Percentiles rank a stretch among this genome's conserved stretches.
Evolutionary conservation across 148 eudicot species (phyloP).

Genomic region (Chenopodium album): DNA sequence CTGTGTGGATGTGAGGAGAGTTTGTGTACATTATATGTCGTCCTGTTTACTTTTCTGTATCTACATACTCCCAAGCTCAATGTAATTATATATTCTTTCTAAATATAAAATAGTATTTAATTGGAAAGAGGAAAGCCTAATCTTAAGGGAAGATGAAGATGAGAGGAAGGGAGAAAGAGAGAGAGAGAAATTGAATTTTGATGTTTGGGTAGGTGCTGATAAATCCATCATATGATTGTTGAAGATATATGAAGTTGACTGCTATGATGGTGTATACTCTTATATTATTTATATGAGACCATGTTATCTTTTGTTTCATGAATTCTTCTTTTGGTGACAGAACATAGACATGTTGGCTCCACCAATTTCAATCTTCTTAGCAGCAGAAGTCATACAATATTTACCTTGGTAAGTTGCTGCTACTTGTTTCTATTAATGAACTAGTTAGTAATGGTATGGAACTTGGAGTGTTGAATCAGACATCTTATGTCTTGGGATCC

Average conservation of each 20-base stretch:
- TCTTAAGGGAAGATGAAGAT: neutral
- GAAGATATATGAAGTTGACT: neutral
- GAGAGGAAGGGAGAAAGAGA: neutral
- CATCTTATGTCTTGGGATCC: neutral
- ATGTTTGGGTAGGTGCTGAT: too few species aligned
- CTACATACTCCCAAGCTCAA: neutral
- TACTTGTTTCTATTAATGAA: neutral
- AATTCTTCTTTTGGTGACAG: conserved; percentile 43
- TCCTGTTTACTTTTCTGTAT: neutral
- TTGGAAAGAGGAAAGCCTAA: neutral
- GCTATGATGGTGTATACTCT: neutral
- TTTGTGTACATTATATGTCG: neutral
- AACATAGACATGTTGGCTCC: conserved; percentile 98
- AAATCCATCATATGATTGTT: neutral
- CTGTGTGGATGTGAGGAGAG: neutral
- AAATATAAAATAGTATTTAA: neutral
- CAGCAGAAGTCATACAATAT: conserved; percentile 99
- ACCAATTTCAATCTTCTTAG: conserved; percentile 96
- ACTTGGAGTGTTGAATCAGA: neutral
- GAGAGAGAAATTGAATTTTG: too few species aligned
- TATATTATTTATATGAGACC: neutral
- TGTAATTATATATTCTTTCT: neutral
- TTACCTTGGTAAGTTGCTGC: conserved; percentile 73
- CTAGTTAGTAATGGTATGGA: neutral
- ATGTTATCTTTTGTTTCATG: neutral